Evolutionary conservation across 768 basidiomycete species (phyloP), one percentile per base, ranked within the genome.

Genomic region (Mycena amicta): DNA sequence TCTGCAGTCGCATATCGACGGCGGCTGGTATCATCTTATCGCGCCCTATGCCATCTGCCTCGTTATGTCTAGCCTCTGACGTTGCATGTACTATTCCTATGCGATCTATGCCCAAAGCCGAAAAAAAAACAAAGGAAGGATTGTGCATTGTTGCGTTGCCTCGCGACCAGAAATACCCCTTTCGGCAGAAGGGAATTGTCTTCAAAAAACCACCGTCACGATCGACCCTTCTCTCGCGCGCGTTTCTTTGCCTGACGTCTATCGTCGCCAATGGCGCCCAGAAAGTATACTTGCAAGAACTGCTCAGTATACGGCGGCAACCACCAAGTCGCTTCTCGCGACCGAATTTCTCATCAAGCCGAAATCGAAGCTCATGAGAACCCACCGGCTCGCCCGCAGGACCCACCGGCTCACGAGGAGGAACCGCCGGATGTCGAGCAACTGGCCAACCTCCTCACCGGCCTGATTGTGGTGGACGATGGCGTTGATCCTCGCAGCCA

Each of bases 391-490:
- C 33, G 18, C 11, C 18, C 33, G 18, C 11, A 37, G n/a, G n/a
- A n/a, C n/a, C n/a, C n/a, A n/a, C n/a, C n/a, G n/a, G 33, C 33
- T 37, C 33, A 37, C 43, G 43, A n/a, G n/a, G n/a, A n/a, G n/a
- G n/a, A n/a, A n/a, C n/a, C n/a, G n/a, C n/a, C n/a, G n/a, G n/a
- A n/a, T n/a, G 43, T 55, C 18, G 54, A 55, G 22, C n/a, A 49
- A 3, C 54, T 55, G 4, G 43, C 45, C 28, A 55, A 49, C 23
- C 5, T 55, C 11, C 27, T 55, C 45, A 55, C 54, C 4, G 46
- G 5, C 12, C 22, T 55, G 11, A 29, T 55, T 40, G 33, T 49
- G 28, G n/a, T 28, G 15, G 54, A 55, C 46, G 54, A 55, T 31
- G 29, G 45, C 4, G 13, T 29, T 12, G 26, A 47, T 22, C 11